Evolutionary conservation across 1,139 yeast genomes (phyloP), one percentile per base, ranked within the genome.

Genomic region (Citeromyces hawaiiensis): DNA sequence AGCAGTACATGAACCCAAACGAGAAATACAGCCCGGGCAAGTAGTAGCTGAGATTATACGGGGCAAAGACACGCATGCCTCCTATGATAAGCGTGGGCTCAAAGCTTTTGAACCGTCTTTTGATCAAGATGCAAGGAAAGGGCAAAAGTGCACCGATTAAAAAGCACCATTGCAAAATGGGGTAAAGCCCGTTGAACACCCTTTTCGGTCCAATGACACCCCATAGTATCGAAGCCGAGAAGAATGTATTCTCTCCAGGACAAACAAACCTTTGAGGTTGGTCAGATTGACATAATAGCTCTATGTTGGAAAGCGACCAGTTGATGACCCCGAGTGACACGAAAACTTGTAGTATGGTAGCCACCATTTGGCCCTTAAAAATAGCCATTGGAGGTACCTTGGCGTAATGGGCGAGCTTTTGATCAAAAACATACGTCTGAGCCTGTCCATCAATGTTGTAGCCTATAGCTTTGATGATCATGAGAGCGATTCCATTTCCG

Each of bases 371-470:
- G 4, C 69, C 72, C 34, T 68, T 53, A 58, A 78, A 77, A 51
- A 76, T 56, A 0, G 75, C 63, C 42, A 80, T 63, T 13, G 83
- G 85, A 1, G 82, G 73, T 21, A 79, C 56, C 48, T 76, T 76
- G 48, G 73, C 57, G 48, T 79, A 79, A 47, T 78, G 83, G 4
- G 73, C 83, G 51, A 72, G 53, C 52, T 79, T 79, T 64, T 74
- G 72, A 50, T 76, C 81, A 17, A 65, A 60, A 35, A 72, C 61
- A 53, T 68, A 77, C 39, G 67, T 61, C 37, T 72, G 64, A 0
- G 82, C 82, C 49, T 75, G 82, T 4, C 63, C 62, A 49, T 72
- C 72, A 36, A 76, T 70, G 46, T 72, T 72, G 54, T 66, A 73
- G 10, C 83, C 82, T 49, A 66, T 67, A 2, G 79, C 70, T 53